Base-by-base conservation (phyloP, 2,329 filamentous ascomycete species). In the Xylariaceae sp. region DNA sequence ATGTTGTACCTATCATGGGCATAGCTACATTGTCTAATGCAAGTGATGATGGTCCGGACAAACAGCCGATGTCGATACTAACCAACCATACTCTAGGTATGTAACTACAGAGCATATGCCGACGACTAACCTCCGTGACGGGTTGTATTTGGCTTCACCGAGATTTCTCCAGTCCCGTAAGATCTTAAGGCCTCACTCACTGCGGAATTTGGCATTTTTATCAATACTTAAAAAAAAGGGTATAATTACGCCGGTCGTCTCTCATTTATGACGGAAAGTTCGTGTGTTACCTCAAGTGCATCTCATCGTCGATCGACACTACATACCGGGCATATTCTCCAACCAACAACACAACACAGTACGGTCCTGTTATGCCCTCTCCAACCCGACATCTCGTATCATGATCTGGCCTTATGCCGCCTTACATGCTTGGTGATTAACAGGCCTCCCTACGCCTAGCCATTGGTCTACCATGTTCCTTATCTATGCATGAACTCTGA, bases 261-360 rank as follows among this genome's bases (percentile, higher is more conserved):
- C 60, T 60, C 60, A 60, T 62, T 56, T 57, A 56, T 60, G 60
- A 60, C 57, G 60, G 57, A 60, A 44, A 21, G 12, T 42, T 48
- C 50, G 49, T 57, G 55, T 37, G 32, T 37, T 37, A 37, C 48
- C 19, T 42, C 18, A 32, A 53, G 52, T 59, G 56, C 59, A 57
- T 49, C 57, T 56, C 56, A 59, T 57, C 53, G 59, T 61, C 59
- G 59, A 61, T 61, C 59, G 32, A 42, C 32, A 26, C 52, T 32
- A 42, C 40, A 42, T 41, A 40, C 42, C 42, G 46, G 40, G 59
- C 59, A 48, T 59, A 53, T 54, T 57, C 54, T 57, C 54, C 51
- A 57, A 19, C 23, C 42, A 32, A 7, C 48, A 42, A 44, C n/a
- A n/a, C n/a, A n/a, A n/a, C n/a, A n/a, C n/a, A 50, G 19, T 23